These are phyloP conservation scores for Cronartium quercuum DNA, from an alignment of 1,284 basidiomycete genomes.

Conservation along the genomic window DNA sequence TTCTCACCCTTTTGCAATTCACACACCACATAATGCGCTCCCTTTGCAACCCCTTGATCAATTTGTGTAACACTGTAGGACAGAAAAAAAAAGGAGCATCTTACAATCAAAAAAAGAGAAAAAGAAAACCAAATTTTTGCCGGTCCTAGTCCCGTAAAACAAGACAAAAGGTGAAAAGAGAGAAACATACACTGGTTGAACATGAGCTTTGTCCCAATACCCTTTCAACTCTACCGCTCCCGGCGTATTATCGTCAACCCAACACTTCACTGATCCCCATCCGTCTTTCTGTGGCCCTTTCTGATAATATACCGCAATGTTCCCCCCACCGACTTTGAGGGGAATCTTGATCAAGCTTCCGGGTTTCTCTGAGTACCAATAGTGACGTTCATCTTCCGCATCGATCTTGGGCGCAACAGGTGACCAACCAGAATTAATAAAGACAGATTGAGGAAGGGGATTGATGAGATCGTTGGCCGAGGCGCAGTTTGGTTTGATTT, in stretches of 20 bases:
- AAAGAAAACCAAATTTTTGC: neutral
- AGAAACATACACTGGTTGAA: constrained; percentile 52
- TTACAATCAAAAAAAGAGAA: neutral
- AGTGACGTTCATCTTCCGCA: constrained; percentile 60
- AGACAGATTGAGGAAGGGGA: constrained; percentile 77
- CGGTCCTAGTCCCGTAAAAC: neutral
- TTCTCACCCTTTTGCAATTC: constrained; percentile 51
- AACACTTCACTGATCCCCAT: constrained; percentile 63
- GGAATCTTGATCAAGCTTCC: constrained; percentile 70
- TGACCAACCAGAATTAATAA: constrained; percentile 82
- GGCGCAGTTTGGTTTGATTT: constrained; percentile 80
- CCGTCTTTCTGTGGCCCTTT: constrained; percentile 57
- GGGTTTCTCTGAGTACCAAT: constrained; percentile 76
- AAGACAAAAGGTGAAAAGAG: neutral
- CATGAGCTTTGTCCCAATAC: constrained; percentile 51
- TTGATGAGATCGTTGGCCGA: constrained; percentile 90
- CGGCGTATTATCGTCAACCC: constrained; percentile 55
- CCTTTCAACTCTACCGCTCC: constrained; percentile 56
- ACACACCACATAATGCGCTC: constrained; percentile 81
- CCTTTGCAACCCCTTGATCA: constrained; percentile 66
- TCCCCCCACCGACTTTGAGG: constrained; percentile 65
- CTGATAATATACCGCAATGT: constrained; percentile 71
- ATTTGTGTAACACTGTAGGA: constrained; percentile 52
- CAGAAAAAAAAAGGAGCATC: constrained; percentile 5
- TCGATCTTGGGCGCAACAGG: constrained; percentile 61